Conservation (phyloP, 2,329 filamentous ascomycete genomes). For the Erysiphe pulchra region DNA sequence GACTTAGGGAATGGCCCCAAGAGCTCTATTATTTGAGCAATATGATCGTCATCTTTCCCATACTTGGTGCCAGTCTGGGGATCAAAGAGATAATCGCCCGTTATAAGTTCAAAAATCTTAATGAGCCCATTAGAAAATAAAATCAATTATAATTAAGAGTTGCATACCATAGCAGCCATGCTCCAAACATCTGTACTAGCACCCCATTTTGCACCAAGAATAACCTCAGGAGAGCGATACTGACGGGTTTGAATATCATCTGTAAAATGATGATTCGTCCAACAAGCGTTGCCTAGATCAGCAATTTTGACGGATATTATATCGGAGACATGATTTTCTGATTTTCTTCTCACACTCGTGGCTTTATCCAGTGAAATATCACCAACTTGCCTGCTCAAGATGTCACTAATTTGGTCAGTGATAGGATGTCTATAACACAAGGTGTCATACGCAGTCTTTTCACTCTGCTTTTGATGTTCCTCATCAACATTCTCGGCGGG, state of each 20-base stretch:
- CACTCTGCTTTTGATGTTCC: constrained; percentile 55
- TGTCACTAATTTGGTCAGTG: constrained; percentile 29
- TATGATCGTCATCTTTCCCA: constrained; percentile 97
- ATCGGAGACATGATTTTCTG: constrained; percentile 27
- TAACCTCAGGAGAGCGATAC: constrained; percentile 91
- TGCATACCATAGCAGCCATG: constrained; percentile 88
- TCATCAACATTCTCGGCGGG: constrained; percentile 23
- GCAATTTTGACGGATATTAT: constrained; percentile 95
- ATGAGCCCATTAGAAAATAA: not conserved
- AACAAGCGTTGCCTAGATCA: constrained; percentile 92
- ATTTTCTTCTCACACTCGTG: constrained; percentile 31
- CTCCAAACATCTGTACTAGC: constrained; percentile 99
- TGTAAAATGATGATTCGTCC: constrained; percentile 97
- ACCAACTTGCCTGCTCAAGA: constrained; percentile 78
- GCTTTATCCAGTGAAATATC: constrained; percentile 77
- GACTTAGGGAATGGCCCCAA: constrained; percentile 83
- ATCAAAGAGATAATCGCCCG: constrained; percentile 94
- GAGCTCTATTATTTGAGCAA: constrained; percentile 94
- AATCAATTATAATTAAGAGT: not conserved
- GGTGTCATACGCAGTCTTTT: constrained; percentile 66
- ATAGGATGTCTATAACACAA: constrained; percentile 3
- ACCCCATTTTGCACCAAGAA: constrained; percentile 90
- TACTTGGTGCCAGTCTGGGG: constrained; percentile 97
- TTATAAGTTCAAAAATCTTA: constrained; percentile 90
- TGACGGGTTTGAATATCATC: constrained; percentile 97